Percentiles rank a stretch among this genome's conserved stretches.
phyloP scores from a whole-genome alignment of 129 eudicot genomes.

The Cynara cardunculus region DNA sequence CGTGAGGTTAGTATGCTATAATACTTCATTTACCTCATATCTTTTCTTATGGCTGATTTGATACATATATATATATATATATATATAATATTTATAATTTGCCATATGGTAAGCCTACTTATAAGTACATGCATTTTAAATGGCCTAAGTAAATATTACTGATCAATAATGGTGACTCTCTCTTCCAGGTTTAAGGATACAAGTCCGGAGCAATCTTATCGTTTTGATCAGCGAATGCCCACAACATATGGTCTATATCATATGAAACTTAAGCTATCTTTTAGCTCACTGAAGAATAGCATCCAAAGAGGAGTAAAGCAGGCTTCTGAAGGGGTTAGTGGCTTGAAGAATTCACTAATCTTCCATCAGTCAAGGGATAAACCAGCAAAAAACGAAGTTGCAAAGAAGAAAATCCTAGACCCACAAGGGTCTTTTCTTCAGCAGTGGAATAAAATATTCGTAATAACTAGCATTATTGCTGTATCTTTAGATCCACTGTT shows the following conservation, averaged over 20 bases:
- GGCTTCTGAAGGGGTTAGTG: slow-evolving; percentile 28
- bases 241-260: slow-evolving; percentile 8
- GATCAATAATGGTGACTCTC: background rate
- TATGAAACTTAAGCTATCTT: slow-evolving; percentile 12
- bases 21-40: background rate
- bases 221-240: slow-evolving; percentile 17
- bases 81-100: background rate
- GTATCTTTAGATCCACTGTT: slow-evolving; percentile 76
- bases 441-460: slow-evolving; percentile 71
- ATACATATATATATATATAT: background rate
- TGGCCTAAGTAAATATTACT: background rate
- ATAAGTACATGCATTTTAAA: background rate
- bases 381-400: slow-evolving; percentile 11
- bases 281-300: slow-evolving; percentile 21
- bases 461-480: slow-evolving; percentile 53
- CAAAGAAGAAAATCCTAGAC: slow-evolving; percentile 40
- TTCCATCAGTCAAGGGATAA: slow-evolving; percentile 16
- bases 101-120: background rate
- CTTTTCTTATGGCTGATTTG: background rate
- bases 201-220: slow-evolving; percentile 36
- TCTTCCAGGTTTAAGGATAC: slow-evolving; percentile 49
- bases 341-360: slow-evolving; percentile 21
- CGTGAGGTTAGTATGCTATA: slow-evolving; percentile 42
- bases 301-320: slow-evolving; percentile 33
- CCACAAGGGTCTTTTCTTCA: slow-evolving; percentile 77